Evolutionary conservation across 768 basidiomycete species (phyloP), one percentile per base, ranked within the genome.

Genomic region (Tricholoma sp.): DNA sequence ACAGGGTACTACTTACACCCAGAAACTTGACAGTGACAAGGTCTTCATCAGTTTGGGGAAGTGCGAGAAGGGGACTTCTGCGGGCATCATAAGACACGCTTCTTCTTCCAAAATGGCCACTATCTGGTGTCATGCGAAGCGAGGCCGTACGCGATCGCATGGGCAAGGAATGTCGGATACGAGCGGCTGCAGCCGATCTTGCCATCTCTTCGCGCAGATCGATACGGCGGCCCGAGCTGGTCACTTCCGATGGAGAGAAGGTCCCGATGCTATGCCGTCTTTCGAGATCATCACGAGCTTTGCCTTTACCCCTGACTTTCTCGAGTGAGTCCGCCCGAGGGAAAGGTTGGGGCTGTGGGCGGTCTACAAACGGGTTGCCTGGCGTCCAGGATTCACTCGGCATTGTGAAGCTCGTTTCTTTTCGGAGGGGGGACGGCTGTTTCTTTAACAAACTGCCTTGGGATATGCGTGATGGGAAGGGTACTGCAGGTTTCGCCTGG

Each of bases 1-100:
- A 61, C 2, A 83, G 55, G 14, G 67, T 64, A n/a, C 57, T 55
- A 18, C 61, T 53, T 14, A 67, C 58, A 0, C 68, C 72, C 19
- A 69, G 57, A 47, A 54, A 54, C 43, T 67, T 61, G 16, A 65
- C 57, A 22, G 49, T 59, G 19, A 59, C 58, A 37, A 60, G 57
- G 49, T 67, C 66, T 16, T 59, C 60, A 5, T 60, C 62, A n/a
- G 66, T 63, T 29, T 58, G 56, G 12, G 57, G 27, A 14, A 63
- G 51, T 5, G 63, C 56, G 8, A 61, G 50, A 10, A 60, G 46
- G 8, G 62, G 57, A 50, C 32, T 54, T 58, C 18, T 10, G 41
- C 18, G 18, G 7, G 47, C 29, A 49, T 21, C 16, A 16, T 27
- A 14, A 18, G 27, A 49, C 11, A 29, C 47, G 10, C 27, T 49